These are phyloP conservation scores for Tetraselmis chui DNA, from an alignment of 139 green algal species.

Conservation along the genomic window DNA sequence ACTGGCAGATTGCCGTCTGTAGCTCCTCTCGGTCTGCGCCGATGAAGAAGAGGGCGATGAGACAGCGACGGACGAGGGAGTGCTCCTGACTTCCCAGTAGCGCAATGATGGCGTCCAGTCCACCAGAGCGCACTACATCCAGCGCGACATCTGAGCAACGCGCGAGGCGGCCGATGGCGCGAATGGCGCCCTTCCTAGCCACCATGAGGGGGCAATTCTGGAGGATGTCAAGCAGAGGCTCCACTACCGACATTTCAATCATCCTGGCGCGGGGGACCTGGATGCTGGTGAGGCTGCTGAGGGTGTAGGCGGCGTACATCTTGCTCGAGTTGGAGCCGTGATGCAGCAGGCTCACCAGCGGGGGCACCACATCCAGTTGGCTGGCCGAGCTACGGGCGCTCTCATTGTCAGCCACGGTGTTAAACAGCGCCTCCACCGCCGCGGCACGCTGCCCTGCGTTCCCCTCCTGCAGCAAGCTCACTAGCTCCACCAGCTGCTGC, in stretches of 20 bases:
- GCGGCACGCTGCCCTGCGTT: slow-evolving; percentile 18
- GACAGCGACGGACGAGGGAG: slow-evolving; percentile 32
- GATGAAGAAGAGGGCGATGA: slow-evolving; percentile 52
- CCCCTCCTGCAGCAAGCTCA: slow-evolving; percentile 12
- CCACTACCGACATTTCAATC: slow-evolving; percentile 17
- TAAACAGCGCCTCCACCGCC: slow-evolving; percentile 33
- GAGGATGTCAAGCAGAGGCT: slow-evolving; percentile 38
- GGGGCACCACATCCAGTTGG: slow-evolving; percentile 19
- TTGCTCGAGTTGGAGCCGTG: slow-evolving; percentile 26
- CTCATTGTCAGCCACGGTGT: slow-evolving; percentile 25
- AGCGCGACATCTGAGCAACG: slow-evolving; percentile 26
- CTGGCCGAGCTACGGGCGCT: slow-evolving; percentile 6
- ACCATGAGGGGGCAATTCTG: slow-evolving; percentile 9
- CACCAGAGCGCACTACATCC: slow-evolving; percentile 33
- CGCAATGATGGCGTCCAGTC: slow-evolving; percentile 28
- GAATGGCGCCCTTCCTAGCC: slow-evolving; percentile 27
- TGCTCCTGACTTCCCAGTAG: slow-evolving; percentile 28
- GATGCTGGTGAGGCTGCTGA: slow-evolving; percentile 36
- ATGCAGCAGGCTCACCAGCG: slow-evolving; percentile 30
- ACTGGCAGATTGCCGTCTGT: slow-evolving; percentile 26
- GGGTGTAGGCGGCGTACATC: slow-evolving; percentile 49
- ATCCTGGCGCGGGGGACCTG: slow-evolving; percentile 24
- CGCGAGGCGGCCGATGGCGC: slow-evolving; percentile 34
- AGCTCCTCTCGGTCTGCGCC: slow-evolving; percentile 43
- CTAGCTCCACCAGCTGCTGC: slow-evolving; percentile 15